Base-by-base conservation (phyloP, 352 stramenopile genomes). In the Globisporangium nagaii region DNA sequence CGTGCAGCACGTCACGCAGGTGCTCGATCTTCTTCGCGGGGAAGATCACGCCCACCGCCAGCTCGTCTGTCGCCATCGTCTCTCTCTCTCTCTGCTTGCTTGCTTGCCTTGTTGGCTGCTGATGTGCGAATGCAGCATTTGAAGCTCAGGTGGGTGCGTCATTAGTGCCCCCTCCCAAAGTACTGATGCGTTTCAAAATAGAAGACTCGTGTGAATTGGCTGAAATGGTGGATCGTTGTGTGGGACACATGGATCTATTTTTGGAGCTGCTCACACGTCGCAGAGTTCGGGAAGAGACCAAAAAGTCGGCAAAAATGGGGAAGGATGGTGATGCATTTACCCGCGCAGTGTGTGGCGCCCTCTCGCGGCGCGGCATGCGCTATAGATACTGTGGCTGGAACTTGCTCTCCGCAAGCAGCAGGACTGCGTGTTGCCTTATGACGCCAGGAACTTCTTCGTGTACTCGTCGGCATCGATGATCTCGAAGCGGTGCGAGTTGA, bases 1-100 rank as follows among this genome's bases (percentile, higher is more conserved):
- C 49, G 3, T 54, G 58, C 19, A 93, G 71, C 41, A 93, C 65
- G 31, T 86, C 69, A 24, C 77, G 78, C 59, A 93, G 75, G 39
- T 80, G 79, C 11, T 74, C 78, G 44, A 90, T 77, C 70, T 93
- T 93, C 75, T 93, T 93, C 56, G 77, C 70, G 1, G 83, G 83
- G 63, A 93, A 89, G 35, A 91, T 75, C 19, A 93, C 68, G 52
- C 83, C 83, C 24, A 91, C 79, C n/a, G 77, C 58, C 36, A 89
- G 68, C 20, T 60, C 52, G 32, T 47, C 31, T 24, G 44, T 70
- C 7, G 32, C 36, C 62, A 69, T 71, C n/a, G 27, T 27, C n/a
- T n/a, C n/a, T n/a, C n/a, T n/a, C n/a, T n/a, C n/a, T n/a, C n/a
- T n/a, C n/a, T n/a, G 20, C 20, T 46, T 47, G 22, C n/a, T 6